Evolutionary conservation across 306 rosid species (phyloP), one percentile per base, ranked within the genome.

Genomic region (Sesbania bispinosa): DNA sequence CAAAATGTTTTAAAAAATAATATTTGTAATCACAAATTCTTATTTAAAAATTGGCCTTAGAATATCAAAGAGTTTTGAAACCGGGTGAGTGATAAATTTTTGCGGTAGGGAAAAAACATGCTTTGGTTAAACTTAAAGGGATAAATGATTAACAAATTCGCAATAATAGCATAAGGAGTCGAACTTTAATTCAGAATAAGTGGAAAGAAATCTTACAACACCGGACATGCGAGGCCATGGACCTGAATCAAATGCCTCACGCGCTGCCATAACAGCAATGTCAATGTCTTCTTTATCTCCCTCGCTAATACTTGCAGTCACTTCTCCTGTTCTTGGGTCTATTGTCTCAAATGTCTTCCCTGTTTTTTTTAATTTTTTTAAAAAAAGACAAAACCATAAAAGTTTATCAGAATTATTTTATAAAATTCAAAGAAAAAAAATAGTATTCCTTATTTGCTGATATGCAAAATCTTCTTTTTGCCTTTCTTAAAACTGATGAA

Each of bases 151-250:
- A 29, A 6, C 33, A 29, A 5, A 0, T 1, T 32, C 0, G 36
- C n/a, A n/a, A 5, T 32, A 23, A 6, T 11, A 33, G n/a, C n/a
- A n/a, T n/a, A n/a, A n/a, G n/a, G n/a, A n/a, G n/a, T n/a, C n/a
- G n/a, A n/a, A n/a, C n/a, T n/a, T n/a, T 0, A 6, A 32, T 11
- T 3, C 1, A 26, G 10, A 43, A 1, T 18, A 6, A 11, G 33
- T 26, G 33, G n/a, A 2, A 4, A 15, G 9, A 13, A 29, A 78
- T n/a, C 97, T 0, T 83, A 92, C 96, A 21, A 52, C 16, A 24
- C 89, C 92, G 1, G 94, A 30, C 32, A 89, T 6, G 39, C 98
- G 96, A 1, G 98, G 98, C 96, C 96, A 92, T 19, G 98, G 88
- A 47, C 98, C 98, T 2, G 46, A 59, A 59, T 92, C 98, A 10